Evolutionary conservation across 169 alveolate genomes (phyloP).

Genomic region (Eimeria tenella): DNA sequence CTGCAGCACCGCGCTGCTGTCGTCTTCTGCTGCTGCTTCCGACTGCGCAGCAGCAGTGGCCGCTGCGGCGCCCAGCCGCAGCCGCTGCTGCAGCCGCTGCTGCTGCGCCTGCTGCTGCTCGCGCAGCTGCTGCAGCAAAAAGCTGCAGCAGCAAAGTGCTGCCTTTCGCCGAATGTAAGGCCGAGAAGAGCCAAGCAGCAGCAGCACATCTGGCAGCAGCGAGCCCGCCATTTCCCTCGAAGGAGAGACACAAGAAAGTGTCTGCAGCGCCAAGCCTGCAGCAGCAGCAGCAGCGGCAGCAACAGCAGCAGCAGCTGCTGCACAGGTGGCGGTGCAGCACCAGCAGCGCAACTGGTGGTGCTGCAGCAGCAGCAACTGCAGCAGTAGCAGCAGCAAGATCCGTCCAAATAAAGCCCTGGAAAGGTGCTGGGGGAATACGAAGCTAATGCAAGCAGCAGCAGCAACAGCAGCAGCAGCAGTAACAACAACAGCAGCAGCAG

Average conservation of each 20-base stretch:
- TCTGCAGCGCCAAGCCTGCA: constrained; percentile 72
- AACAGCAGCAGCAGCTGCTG: neutral
- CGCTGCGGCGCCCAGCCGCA: constrained; percentile 22
- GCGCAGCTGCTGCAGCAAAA: constrained; percentile 41
- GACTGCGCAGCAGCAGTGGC: neutral
- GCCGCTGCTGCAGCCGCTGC: constrained; percentile 26
- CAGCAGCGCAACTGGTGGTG: too few species aligned
- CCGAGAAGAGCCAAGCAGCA: constrained; percentile 62
- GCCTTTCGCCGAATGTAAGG: constrained; percentile 79
- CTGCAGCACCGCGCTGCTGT: neutral
- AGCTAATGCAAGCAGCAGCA: too few species aligned
- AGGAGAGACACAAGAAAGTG: constrained; percentile 32
- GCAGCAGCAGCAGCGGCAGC: neutral
- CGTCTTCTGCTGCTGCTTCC: constrained; percentile 14
- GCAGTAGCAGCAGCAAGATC: neutral
- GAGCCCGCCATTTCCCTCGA: constrained; percentile 59
- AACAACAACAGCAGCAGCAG: neutral
- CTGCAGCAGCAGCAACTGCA: too few species aligned
- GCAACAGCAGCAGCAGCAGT: neutral
- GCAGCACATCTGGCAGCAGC: constrained; percentile 60
- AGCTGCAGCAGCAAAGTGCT: constrained; percentile 79
- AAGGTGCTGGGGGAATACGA: too few species aligned
- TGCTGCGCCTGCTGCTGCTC: constrained; percentile 7
- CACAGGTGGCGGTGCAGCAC: neutral
- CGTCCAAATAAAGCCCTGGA: neutral